These are phyloP conservation scores for Ustilago loliicola DNA, from an alignment of 1,284 basidiomycete genomes.

Conservation along the genomic window DNA sequence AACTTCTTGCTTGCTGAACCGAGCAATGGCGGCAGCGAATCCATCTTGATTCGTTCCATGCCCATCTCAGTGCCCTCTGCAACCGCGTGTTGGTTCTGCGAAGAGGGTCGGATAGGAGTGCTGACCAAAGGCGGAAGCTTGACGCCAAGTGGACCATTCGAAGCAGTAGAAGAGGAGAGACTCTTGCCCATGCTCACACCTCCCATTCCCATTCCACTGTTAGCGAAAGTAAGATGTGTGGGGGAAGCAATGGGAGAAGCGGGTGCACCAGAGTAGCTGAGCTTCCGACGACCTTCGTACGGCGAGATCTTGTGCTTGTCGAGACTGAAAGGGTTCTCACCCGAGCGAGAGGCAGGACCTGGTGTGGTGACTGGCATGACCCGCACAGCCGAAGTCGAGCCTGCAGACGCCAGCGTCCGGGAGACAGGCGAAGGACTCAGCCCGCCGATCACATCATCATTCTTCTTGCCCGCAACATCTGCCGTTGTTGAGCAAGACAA, in stretches of 20 bases:
- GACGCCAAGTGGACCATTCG: conserved; percentile 21
- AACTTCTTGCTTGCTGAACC: conserved; percentile 38
- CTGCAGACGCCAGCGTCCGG: conserved; percentile 30
- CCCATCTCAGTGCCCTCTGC: conserved; percentile 15
- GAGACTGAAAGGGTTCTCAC: conserved; percentile 61
- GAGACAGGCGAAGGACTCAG: conserved; percentile 46
- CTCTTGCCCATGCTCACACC: conserved; percentile 24
- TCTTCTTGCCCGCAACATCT: conserved; percentile 16
- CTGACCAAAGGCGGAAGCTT: conserved; percentile 47
- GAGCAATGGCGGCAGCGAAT: conserved; percentile 36
- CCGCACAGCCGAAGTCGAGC: conserved; percentile 19
- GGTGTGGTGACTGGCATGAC: conserved; percentile 40
- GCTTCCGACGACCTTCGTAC: conserved; percentile 39
- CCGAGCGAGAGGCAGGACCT: conserved; percentile 20
- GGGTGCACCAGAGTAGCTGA: conserved; percentile 46
- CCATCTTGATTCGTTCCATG: conserved; percentile 31
- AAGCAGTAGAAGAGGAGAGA: conserved; percentile 19
- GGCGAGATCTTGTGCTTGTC: conserved; percentile 65
- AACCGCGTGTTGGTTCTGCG: conserved; percentile 11
- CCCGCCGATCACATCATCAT: conserved; percentile 14
- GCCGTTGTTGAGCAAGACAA: conserved; percentile 35
- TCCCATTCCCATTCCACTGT: conserved; percentile 3
- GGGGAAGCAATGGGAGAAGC: conserved; percentile 34
- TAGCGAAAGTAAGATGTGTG: conserved; percentile 27
- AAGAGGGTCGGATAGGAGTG: conserved; percentile 42